These are phyloP conservation scores for Hypomyces perniciosus DNA, from an alignment of 2,329 filamentous ascomycete species.

Conservation along the genomic window DNA sequence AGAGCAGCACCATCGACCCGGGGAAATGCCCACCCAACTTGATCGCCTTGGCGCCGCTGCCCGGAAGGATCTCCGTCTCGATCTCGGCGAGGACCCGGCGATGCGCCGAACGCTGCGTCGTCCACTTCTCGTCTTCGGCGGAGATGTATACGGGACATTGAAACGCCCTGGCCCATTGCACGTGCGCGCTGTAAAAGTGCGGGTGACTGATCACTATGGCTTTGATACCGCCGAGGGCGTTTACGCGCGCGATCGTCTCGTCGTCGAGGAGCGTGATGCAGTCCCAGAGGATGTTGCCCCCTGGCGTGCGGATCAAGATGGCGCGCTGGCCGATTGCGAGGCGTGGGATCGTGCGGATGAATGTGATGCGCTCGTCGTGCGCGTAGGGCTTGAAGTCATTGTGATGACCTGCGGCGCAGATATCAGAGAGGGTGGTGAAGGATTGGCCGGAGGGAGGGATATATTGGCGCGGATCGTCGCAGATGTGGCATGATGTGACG, in stretches of 20 bases:
- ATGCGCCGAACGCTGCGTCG: constrained; percentile 39
- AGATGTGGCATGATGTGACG: constrained; percentile 59
- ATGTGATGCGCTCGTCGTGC: constrained; percentile 39
- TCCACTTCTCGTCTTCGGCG: constrained; percentile 60
- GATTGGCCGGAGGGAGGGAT: constrained; percentile 52
- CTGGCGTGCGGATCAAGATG: constrained; percentile 58
- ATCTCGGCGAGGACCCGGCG: constrained; percentile 42
- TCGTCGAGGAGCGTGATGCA: constrained; percentile 64
- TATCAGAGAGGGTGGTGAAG: constrained; percentile 54
- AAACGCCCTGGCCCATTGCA: constrained; percentile 67
- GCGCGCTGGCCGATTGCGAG: constrained; percentile 72
- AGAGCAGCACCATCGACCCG: constrained; percentile 63
- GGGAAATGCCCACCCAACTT: constrained; percentile 77
- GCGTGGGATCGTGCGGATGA: constrained; percentile 47
- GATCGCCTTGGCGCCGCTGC: constrained; percentile 52
- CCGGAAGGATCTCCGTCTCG: constrained; percentile 36
- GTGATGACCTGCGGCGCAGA: constrained; percentile 27
- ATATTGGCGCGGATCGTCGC: constrained; percentile 68
- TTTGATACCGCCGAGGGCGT: constrained; percentile 55
- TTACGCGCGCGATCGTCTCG: constrained; percentile 53
- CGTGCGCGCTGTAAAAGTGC: constrained; percentile 73
- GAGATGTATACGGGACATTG: constrained; percentile 64
- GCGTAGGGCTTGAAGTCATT: constrained; percentile 49
- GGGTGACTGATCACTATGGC: constrained; percentile 76
- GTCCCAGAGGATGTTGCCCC: constrained; percentile 76